Percentiles rank a stretch among this genome's conserved stretches.
phyloP scores from a whole-genome alignment of 148 eudicot genomes.

The Chenopodium formosanum region DNA sequence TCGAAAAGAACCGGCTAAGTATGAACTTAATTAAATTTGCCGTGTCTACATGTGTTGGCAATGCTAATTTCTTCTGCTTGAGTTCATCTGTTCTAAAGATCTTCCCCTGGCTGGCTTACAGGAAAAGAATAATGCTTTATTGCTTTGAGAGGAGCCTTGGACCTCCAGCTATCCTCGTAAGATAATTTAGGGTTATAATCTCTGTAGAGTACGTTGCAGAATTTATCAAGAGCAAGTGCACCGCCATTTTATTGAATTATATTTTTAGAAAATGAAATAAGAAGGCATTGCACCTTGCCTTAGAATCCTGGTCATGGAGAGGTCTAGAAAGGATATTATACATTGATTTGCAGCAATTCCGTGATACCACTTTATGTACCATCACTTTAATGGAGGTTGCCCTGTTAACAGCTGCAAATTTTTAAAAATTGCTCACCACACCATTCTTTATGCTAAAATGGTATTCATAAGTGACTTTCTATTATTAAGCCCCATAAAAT shows the following conservation, averaged over 20 bases:
- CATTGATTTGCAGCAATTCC: not conserved
- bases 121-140: not conserved
- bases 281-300: not conserved
- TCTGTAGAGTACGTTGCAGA: too few relatives aligned
- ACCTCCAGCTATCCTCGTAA: too few relatives aligned
- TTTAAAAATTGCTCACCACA: not conserved
- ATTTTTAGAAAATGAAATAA: not conserved
- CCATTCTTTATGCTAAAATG: not conserved
- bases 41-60: too few relatives aligned
- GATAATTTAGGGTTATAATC: too few relatives aligned
- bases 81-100: not conserved
- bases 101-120: not conserved
- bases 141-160: not conserved
- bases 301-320: not conserved
- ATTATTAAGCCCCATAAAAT: not conserved
- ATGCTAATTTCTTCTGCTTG: not conserved
- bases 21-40: constrained; percentile 36
- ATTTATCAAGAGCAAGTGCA: too few relatives aligned
- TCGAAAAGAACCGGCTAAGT: constrained; percentile 39
- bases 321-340: too few relatives aligned
- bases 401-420: not conserved
- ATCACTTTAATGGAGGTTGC: not conserved
- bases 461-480: not conserved
- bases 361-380: not conserved
- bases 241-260: not conserved